Base-by-base conservation (phyloP, 2,329 filamentous ascomycete genomes). In the Sclerotiophoma versabilis region DNA sequence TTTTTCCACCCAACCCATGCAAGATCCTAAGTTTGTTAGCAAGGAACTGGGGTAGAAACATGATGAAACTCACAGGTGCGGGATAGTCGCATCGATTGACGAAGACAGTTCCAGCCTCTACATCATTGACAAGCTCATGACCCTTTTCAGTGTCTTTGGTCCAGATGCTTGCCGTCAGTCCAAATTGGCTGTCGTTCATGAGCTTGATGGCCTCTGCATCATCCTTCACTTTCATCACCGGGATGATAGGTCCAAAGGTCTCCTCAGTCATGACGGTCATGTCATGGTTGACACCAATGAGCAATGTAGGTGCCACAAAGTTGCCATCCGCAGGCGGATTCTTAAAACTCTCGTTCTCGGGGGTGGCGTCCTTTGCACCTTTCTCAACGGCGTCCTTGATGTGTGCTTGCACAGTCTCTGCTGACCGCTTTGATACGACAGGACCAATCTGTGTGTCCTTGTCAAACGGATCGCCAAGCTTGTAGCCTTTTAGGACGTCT, bases 1-100 rank as follows among this genome's bases (percentile, higher is more conserved):
- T 96, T 92, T 81, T 98, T 98, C 92, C 92, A 97, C 10, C 93
- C 93, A 2, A 93, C 95, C 92, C 92, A 96, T n/a, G 92, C 92
- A 63, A 96, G 84, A 75, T 96, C 92, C 90, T 93, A 66, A 30
- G 5, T 12, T 17, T 30, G 54, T 70, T 34, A 70, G 58, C 29
- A 39, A 38, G 17, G 19, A 10, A 20, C 12, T 15, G 15, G 3
- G 23, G n/a, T 10, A 9, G n/a, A 14, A 30, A 27, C 7, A 3
- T 14, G 7, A 5, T 36, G n/a, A 26, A 23, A 85, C 90, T 81
- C 85, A 93, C 92, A 58, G 93, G 92, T 73, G 89, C 92, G 41
- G 93, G 93, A 75, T 86, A 98, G 75, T 98, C 93, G 70, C 91
- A 92, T 67, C 93, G 86, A 76, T 98, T 98, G 68, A 98, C 91